Base-by-base conservation (phyloP, 2,329 filamentous ascomycete genomes). In the Arthrobotrys entomopaga region DNA sequence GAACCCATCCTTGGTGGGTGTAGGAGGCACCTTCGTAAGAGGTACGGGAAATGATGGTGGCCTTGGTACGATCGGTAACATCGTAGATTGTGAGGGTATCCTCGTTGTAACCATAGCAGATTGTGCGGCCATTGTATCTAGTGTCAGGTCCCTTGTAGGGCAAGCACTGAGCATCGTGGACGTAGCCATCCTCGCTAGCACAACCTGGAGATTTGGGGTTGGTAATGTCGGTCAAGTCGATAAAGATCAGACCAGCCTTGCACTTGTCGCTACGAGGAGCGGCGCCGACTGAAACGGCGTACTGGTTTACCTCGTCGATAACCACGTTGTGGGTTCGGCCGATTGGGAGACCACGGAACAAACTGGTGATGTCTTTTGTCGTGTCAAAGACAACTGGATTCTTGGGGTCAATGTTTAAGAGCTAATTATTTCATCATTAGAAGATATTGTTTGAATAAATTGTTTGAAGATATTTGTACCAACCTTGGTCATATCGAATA, bases 131-230 rank as follows among this genome's bases (percentile, higher is more conserved):
- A 46, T 75, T 58, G 67, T 77, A 79, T 58, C 76, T 76, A 34
- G 48, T 77, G 48, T 79, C 78, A 3, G 78, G 78, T 15, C 78
- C 78, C 53, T 74, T 76, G 63, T 79, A 79, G 49, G 72, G 22
- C 46, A 88, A 80, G 79, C 86, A 88, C 80, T 88, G 86, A 1
- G 86, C 86, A 77, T 88, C 86, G 79, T 88, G 86, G 13, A 88
- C 86, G 78, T 88, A 88, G 42, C 86, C 86, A 78, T 88, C 86
- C 16, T 82, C 78, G 19, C 83, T 82, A 6, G 84, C 84, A 77
- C 86, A 88, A 49, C 86, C 87, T 5, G 85, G 84, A 20, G 82
- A 83, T 13, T 81, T 84, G 3, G 86, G 85, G 69, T 86, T 87
- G 6, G 83, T 80, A 11, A 85, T 82, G 76, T 87, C 83, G 2